These are phyloP conservation scores for Cryptococcus neoformans DNA, from an alignment of 1,284 basidiomycete species.

Conservation along the genomic window DNA sequence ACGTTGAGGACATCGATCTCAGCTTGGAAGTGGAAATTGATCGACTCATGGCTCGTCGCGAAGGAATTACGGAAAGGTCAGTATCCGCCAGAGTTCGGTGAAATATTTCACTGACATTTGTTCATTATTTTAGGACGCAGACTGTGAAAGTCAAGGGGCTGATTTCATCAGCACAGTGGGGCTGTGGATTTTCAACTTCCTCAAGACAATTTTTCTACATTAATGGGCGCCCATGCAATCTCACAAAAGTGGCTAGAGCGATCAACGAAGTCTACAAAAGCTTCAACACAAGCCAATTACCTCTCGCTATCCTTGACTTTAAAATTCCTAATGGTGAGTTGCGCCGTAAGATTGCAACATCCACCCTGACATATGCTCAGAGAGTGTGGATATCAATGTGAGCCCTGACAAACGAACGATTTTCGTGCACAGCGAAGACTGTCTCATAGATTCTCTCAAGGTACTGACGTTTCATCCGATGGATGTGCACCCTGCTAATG, in stretches of 20 bases:
- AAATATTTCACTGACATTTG: background rate
- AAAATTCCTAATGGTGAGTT: slow-evolving; percentile 65
- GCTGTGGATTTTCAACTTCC: slow-evolving; percentile 65
- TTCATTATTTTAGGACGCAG: slow-evolving; percentile 25
- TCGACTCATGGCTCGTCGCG: slow-evolving; percentile 50
- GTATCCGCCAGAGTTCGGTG: slow-evolving; percentile 5
- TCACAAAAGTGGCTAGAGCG: slow-evolving; percentile 75
- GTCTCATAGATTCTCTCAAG: slow-evolving; percentile 74
- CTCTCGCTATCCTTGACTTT: slow-evolving; percentile 82
- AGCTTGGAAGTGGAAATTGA: slow-evolving; percentile 66
- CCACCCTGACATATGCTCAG: slow-evolving; percentile 49
- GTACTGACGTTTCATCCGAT: slow-evolving; percentile 47
- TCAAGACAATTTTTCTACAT: slow-evolving; percentile 94
- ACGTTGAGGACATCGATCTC: slow-evolving; percentile 70
- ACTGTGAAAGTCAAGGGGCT: slow-evolving; percentile 36
- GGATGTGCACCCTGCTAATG: background rate
- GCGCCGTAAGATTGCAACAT: background rate
- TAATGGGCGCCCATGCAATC: slow-evolving; percentile 85
- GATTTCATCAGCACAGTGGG: slow-evolving; percentile 45
- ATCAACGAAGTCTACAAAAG: slow-evolving; percentile 87
- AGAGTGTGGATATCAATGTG: slow-evolving; percentile 90
- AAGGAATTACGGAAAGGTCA: slow-evolving; percentile 33
- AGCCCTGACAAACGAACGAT: slow-evolving; percentile 96
- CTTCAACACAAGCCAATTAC: slow-evolving; percentile 76
- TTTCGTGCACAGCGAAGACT: slow-evolving; percentile 82